Evolutionary conservation across 108 stramenopile species (phyloP), one percentile per base, ranked within the genome.

Genomic region (Nitzschia sp.): DNA sequence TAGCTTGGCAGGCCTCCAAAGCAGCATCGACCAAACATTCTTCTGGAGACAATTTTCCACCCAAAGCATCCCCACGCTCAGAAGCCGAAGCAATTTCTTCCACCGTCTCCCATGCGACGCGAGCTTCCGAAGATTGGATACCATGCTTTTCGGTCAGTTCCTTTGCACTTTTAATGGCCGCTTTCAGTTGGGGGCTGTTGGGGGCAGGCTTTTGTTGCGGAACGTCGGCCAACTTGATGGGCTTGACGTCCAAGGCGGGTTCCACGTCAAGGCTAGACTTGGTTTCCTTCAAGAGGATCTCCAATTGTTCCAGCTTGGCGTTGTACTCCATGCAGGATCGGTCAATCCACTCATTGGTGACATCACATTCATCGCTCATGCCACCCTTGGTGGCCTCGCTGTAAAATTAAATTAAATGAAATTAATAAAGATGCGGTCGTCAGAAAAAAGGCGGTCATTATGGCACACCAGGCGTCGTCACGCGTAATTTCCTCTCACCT

Each of bases 91-190:
- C 82, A 65, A 93, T 78, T 60, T 93, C 88, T 68, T 93, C 92
- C 1, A 93, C 84, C 0, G 76, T 75, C 38, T 90, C 92, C 92
- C 92, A 93, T 15, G 92, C 92, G 71, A 93, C 49, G 46, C 65
- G 75, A 49, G 92, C 92, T 59, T 90, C 82, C 24, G 58, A 34
- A 29, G 86, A 87, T n/a, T 57, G 27, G 17, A 56, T 27, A 4
- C 92, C 92, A 46, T 79, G 71, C 45, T 81, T 58, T 17, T 76
- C 66, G 1, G 82, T 80, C 35, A 81, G 66, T 31, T 63, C 42
- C 25, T 85, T 82, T 33, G 92, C 92, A 32, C 60, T 77, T n/a
- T 59, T 63, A 19, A 93, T 60, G 23, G 92, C 89, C 6, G 38
- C 63, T 48, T 72, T 74, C 69, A 79, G 35, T 49, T 66, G 55